Percentiles rank a stretch among this genome's conserved stretches.
Evolutionary conservation across 2,329 filamentous ascomycete species (phyloP).

Genomic region (Amylocarpus encephaloides): DNA sequence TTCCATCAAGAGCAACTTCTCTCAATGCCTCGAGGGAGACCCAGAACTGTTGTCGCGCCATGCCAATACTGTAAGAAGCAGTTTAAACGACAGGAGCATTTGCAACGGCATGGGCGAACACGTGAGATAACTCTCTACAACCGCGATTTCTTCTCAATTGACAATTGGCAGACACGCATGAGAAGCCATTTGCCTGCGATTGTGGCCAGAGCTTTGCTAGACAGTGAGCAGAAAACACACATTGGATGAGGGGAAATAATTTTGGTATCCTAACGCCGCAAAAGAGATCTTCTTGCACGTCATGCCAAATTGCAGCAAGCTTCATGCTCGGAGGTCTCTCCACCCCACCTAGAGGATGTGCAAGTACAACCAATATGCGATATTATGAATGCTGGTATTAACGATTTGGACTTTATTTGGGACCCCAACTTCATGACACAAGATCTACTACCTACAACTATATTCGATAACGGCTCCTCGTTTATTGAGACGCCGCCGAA

Average conservation of each 20-base stretch:
- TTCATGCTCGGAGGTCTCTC: too few relatives aligned
- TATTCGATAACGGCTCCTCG: neutral
- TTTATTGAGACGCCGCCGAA: neutral
- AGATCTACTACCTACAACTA: too few relatives aligned
- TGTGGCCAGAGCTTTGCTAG: conserved; percentile 4
- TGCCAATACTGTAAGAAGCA: conserved; percentile 6
- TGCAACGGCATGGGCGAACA: conserved; percentile 5
- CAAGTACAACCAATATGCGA: too few relatives aligned
- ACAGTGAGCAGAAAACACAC: conserved; percentile 2
- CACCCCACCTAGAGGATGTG: too few relatives aligned
- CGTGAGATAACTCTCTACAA: neutral
- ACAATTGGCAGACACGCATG: conserved; percentile 6
- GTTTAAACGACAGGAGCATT: conserved; percentile 5
- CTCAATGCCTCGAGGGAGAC: conserved; percentile 4
- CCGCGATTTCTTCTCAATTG: neutral
- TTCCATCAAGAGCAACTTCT: neutral
- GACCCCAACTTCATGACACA: too few relatives aligned
- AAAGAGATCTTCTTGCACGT: too few relatives aligned
- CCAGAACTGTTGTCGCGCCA: conserved; percentile 3
- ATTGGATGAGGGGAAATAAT: too few relatives aligned
- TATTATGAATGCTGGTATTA: too few relatives aligned
- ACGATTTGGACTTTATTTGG: too few relatives aligned
- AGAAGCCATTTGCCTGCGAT: conserved; percentile 6
- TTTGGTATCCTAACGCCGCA: too few relatives aligned
- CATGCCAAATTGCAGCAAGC: too few relatives aligned